Percentiles rank a stretch among this genome's conserved stretches.
These are phyloP conservation scores for Malassezia dermatis DNA, from an alignment of 1,284 basidiomycete genomes.

Conservation along the genomic window DNA sequence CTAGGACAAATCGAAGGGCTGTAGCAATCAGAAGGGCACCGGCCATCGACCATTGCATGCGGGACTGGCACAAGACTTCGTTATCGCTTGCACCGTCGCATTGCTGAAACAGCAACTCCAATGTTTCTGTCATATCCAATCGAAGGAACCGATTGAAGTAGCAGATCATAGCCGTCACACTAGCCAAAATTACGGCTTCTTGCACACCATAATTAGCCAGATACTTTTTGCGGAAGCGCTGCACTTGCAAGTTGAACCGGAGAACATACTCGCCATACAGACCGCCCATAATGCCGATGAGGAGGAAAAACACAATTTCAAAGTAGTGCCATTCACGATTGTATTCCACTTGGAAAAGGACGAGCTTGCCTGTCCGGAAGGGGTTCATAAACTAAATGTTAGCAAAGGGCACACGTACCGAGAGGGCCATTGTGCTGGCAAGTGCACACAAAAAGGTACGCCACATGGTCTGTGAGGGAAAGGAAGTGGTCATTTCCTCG, in stretches of 20 bases:
- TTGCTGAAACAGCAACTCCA: slow-evolving; percentile 91
- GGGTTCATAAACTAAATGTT: slow-evolving; percentile 73
- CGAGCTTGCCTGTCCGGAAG: slow-evolving; percentile 92
- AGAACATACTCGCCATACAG: slow-evolving; percentile 93
- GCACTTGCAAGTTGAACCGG: slow-evolving; percentile 91
- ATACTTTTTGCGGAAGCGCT: slow-evolving; percentile 82
- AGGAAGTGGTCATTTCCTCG: slow-evolving; percentile 72
- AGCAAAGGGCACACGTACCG: slow-evolving; percentile 44
- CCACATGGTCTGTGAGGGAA: slow-evolving; percentile 98
- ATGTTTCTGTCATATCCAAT: slow-evolving; percentile 95
- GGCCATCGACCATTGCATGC: slow-evolving; percentile 85
- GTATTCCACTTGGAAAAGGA: slow-evolving; percentile 95
- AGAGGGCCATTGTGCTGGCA: slow-evolving; percentile 87
- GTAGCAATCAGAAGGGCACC: slow-evolving; percentile 87
- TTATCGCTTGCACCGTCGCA: slow-evolving; percentile 90
- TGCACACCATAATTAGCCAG: slow-evolving; percentile 70
- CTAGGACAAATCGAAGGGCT: slow-evolving; percentile 70
- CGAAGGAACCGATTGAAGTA: slow-evolving; percentile 90
- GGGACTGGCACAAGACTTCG: slow-evolving; percentile 88
- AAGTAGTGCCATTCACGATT: slow-evolving; percentile 98
- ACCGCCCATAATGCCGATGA: slow-evolving; percentile 91
- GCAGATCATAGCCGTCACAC: slow-evolving; percentile 76
- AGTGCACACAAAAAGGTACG: slow-evolving; percentile 91
- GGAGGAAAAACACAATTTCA: slow-evolving; percentile 86
- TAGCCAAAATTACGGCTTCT: slow-evolving; percentile 78